Conservation (phyloP, 441 rosid species). For the Gossypium laxum region DNA sequence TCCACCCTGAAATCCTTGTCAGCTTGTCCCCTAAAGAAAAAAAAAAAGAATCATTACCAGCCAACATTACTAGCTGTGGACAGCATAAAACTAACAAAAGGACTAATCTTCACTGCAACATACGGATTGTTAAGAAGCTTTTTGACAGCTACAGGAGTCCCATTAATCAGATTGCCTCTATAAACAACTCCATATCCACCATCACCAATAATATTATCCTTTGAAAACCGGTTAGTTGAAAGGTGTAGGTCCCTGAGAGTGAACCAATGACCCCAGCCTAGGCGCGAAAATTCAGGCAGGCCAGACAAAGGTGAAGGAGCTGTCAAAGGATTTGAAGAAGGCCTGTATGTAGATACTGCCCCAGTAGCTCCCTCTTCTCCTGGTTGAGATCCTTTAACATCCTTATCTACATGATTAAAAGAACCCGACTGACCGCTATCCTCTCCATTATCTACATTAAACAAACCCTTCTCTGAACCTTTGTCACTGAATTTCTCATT, state of each 20-base stretch:
- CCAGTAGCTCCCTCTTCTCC: conserved; percentile 32
- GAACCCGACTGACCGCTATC: conserved; percentile 39
- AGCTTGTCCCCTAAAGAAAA: conserved; percentile 48
- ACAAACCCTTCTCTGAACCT: conserved; percentile 37
- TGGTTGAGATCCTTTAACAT: conserved; percentile 33
- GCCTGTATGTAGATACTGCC: conserved; percentile 19
- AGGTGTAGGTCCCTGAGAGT: conserved; percentile 63
- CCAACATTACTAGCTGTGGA: neutral
- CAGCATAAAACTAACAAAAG: conserved; percentile 8
- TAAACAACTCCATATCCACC: conserved; percentile 76
- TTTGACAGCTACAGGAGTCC: conserved; percentile 61
- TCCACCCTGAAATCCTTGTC: conserved; percentile 74
- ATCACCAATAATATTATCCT: conserved; percentile 63
- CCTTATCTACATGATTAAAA: conserved; percentile 42
- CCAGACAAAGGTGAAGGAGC: conserved; percentile 53
- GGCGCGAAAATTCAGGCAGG: conserved; percentile 51
- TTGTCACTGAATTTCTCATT: conserved; percentile 35
- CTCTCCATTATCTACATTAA: conserved; percentile 39
- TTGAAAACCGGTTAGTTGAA: conserved; percentile 51
- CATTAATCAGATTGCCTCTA: conserved; percentile 47
- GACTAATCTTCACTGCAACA: conserved; percentile 17
- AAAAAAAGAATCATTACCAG: neutral
- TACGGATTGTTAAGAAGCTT: conserved; percentile 65
- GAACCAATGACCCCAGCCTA: conserved; percentile 85
- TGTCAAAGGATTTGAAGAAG: conserved; percentile 34